Evolutionary conservation across 2,329 filamentous ascomycete genomes (phyloP), one percentile per base, ranked within the genome.

Genomic region (Microdochium trichocladiopsis): DNA sequence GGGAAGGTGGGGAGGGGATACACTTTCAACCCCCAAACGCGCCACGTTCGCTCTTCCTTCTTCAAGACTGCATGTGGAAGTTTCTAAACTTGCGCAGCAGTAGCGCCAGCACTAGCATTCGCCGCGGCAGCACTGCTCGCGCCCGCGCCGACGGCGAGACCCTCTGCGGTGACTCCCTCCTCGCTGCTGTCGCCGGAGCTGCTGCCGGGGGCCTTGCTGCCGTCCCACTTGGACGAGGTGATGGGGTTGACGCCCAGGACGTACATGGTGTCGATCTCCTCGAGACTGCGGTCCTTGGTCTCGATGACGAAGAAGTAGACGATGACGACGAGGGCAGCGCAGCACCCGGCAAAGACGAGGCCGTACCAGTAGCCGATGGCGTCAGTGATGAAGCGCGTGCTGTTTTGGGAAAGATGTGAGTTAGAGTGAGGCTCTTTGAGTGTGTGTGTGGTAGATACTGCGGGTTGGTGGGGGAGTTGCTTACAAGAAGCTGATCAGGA

Each of bases 191-290:
- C 41, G 21, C 41, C 41, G 41, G n/a, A 22, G 41, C 41, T 45
- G 14, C 16, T 21, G 12, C 41, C 56, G 31, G 58, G 59, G 25
- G 57, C 56, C 55, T 65, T 65, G 51, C 59, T 62, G 48, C 59
- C 59, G 50, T 69, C 62, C 69, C 69, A 71, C 25, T 64, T 66
- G 49, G 58, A 55, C 10, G 74, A 77, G 50, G 67, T 72, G 60
- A 75, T 75, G 22, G 78, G 75, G 60, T 76, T 77, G 58, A 80
- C 74, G 43, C 64, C 66, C 37, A 71, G 60, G 18, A 77, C 72
- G 64, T 92, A 92, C 86, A 90, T 90, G 53, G 80, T 84, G 67
- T 90, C 87, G 52, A 90, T 84, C 67, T 90, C 86, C 70, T 90
- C 87, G 18, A 91, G 76, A 1, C 80, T 83, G 28, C 86, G 79